Percentiles rank a stretch among this genome's conserved stretches.
These are phyloP conservation scores for Botrytis sinoallii DNA, from an alignment of 2,329 filamentous ascomycete species.

Conservation along the genomic window DNA sequence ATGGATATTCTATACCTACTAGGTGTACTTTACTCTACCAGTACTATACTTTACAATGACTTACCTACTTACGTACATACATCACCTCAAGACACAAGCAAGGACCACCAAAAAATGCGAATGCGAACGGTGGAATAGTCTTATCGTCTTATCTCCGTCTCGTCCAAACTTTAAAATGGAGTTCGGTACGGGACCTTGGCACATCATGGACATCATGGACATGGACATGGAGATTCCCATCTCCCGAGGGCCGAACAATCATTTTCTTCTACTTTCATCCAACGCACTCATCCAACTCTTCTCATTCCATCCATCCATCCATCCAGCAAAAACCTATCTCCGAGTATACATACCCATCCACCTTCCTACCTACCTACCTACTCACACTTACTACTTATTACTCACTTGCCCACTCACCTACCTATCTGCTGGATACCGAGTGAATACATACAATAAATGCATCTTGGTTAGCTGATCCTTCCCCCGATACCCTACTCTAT, in stretches of 20 bases:
- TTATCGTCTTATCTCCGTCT: neutral
- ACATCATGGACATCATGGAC: neutral
- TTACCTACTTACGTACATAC: neutral
- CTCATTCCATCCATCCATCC: neutral
- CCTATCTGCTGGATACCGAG: too few relatives aligned
- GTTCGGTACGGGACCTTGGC: neutral
- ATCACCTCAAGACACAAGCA: neutral
- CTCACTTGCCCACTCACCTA: too few relatives aligned
- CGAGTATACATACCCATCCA: too few relatives aligned
- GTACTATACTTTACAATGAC: neutral
- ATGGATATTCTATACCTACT: neutral
- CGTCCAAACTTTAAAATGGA: neutral
- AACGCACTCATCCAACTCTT: neutral
- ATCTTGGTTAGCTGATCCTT: neutral
- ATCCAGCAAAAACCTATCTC: too few relatives aligned
- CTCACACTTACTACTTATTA: too few relatives aligned
- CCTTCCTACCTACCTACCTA: too few relatives aligned
- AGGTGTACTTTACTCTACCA: neutral
- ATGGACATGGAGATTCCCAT: neutral
- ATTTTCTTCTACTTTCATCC: too few relatives aligned
- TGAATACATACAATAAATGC: neutral
- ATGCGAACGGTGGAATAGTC: neutral
- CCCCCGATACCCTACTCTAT: neutral
- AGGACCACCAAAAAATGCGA: neutral
- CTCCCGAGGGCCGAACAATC: neutral